Evolutionary conservation across 345 rosid species (phyloP).

Genomic region (Brassica carinata): DNA sequence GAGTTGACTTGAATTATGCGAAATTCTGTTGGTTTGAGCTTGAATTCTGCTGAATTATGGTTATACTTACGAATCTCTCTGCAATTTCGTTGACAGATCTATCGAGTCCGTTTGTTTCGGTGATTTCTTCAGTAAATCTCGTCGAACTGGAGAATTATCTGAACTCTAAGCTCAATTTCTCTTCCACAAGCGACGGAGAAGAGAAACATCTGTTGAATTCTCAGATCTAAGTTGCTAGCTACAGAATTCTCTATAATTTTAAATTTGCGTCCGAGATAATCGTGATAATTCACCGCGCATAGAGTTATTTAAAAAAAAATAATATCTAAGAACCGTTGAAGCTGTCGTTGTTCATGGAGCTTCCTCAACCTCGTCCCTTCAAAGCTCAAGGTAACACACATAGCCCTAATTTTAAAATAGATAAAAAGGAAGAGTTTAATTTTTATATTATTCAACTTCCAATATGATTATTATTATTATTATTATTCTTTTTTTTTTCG

Average conservation of each 20-base stretch:
- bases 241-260: too few relatives aligned
- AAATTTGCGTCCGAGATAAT: too few relatives aligned
- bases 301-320: too few relatives aligned
- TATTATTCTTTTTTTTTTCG: not conserved
- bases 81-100: constrained; percentile 36
- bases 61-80: not conserved
- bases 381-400: constrained; percentile 66
- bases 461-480: too few relatives aligned
- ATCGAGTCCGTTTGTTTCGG: too few relatives aligned
- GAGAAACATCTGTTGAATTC: not conserved
- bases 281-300: constrained; percentile 13
- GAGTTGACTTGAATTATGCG: constrained; percentile 43
- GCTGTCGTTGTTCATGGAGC: constrained; percentile 75
- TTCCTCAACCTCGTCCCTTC: constrained; percentile 74
- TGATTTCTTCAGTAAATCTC: not conserved
- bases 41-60: constrained; percentile 26
- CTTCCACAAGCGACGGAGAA: not conserved
- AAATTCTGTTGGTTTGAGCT: constrained; percentile 27
- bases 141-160: not conserved
- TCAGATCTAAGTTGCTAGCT: constrained; percentile 49
- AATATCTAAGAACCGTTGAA: constrained; percentile 12
- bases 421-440: not conserved
- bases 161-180: not conserved
- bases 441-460: not conserved
- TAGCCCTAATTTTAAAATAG: not conserved